phyloP scores from a whole-genome alignment of 441 rosid species.

The Viola pubescens region DNA sequence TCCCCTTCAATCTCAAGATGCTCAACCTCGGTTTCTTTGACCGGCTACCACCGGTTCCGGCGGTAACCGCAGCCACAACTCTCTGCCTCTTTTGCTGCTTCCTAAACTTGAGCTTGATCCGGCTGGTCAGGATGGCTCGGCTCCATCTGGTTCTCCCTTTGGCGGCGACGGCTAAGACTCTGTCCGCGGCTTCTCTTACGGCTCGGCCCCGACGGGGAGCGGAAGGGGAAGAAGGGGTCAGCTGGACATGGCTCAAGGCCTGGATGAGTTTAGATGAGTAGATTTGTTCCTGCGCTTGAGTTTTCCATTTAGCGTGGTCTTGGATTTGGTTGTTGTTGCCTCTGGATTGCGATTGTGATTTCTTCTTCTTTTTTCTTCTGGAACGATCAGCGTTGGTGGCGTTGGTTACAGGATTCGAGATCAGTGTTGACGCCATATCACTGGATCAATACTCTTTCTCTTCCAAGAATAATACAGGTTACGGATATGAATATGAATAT shows the following conservation, averaged over 20 bases:
- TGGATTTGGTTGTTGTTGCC: conserved; percentile 22
- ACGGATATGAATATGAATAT: too few relatives aligned
- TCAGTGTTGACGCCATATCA: conserved; percentile 3
- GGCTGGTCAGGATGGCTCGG: conserved; percentile 67
- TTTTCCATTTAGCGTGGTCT: conserved; percentile 54
- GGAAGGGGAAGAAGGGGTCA: conserved; percentile 34
- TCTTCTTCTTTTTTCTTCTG: conserved; percentile 65
- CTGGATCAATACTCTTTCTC: too few relatives aligned
- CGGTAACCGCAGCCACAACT: conserved; percentile 17
- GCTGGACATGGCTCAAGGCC: conserved; percentile 54
- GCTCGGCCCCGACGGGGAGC: conserved; percentile 50
- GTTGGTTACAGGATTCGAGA: conserved; percentile 34
- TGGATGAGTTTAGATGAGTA: conserved; percentile 70
- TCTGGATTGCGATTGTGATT: conserved; percentile 22
- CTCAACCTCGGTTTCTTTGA: conserved; percentile 59
- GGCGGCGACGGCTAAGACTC: conserved; percentile 67
- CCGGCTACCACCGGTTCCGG: conserved; percentile 28
- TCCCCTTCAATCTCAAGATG: conserved; percentile 46
- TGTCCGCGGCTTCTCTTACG: conserved; percentile 80
- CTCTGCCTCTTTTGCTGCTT: conserved; percentile 51
- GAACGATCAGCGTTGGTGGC: conserved; percentile 38
- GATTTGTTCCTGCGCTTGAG: conserved; percentile 65
- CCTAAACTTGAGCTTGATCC: conserved; percentile 71
- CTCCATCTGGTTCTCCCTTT: conserved; percentile 87
- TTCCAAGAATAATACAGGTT: too few relatives aligned